phyloP scores from a whole-genome alignment of 129 eudicot genomes.

The Centaurea solstitialis region DNA sequence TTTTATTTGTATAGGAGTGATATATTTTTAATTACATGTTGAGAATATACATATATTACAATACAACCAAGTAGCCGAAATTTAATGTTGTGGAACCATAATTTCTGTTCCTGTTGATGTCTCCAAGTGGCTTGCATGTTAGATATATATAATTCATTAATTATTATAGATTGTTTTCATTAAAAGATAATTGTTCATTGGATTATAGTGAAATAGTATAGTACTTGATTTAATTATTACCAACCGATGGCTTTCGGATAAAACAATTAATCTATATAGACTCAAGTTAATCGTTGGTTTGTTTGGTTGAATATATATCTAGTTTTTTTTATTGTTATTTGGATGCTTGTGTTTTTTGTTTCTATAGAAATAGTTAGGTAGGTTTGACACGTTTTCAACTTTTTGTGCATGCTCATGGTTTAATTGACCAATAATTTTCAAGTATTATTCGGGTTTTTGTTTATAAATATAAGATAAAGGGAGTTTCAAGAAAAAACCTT shows the following conservation, averaged over 20 bases:
- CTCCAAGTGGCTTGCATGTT: conserved; percentile 12
- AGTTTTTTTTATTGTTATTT: background rate
- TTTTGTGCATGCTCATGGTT: background rate
- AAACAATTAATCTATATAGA: background rate
- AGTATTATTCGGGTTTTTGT: too few relatives aligned
- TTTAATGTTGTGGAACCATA: conserved; percentile 13
- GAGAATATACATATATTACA: background rate
- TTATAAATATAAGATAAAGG: too few relatives aligned
- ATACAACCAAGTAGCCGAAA: background rate
- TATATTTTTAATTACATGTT: background rate
- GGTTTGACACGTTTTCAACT: background rate
- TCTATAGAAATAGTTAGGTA: background rate
- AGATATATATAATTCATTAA: background rate
- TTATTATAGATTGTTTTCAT: background rate
- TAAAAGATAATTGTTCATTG: background rate
- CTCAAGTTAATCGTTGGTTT: background rate
- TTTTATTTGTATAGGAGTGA: background rate
- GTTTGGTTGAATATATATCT: background rate
- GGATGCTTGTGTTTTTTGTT: background rate
- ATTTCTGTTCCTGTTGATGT: conserved; percentile 1
- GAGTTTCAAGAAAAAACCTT: too few relatives aligned
- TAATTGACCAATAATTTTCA: background rate
- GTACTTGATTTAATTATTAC: background rate
- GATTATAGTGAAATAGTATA: background rate
- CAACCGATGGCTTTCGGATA: background rate